Base-by-base conservation (phyloP, 768 basidiomycete genomes). In the Podaxis mareebaensis region DNA sequence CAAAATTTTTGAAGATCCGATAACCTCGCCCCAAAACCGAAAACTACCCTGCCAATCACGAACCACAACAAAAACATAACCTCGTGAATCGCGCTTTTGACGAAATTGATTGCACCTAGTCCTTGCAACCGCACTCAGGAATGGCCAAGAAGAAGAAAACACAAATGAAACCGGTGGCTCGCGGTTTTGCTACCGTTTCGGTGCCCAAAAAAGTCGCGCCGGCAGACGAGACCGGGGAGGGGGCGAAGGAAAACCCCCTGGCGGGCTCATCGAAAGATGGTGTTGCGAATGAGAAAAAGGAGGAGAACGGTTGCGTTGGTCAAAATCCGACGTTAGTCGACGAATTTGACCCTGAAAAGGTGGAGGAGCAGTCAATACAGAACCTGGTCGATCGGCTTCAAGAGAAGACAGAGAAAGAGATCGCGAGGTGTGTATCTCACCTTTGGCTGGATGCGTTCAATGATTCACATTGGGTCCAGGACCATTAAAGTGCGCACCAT, bases 111-210 rank as follows among this genome's bases (percentile, higher is more conserved):
- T 39, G 24, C 38, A 10, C 30, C 33, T 39, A 63, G 42, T 24
- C 40, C 36, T 12, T 15, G 8, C 49, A 36, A 53, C 11, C 13
- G 42, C 33, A 58, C 61, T 60, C 53, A 52, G 54, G 64, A 60
- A 92, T 92, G 91, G 80, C 87, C 64, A 94, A 93, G 81, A 93
- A 92, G 80, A 94, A 89, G 82, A 94, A 92, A 77, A 85, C 87
- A 5, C 88, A 92, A 72, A 72, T 90, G 68, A 92, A 91, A 75
- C 85, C 89, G 22, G 79, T 90, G 46, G 83, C 75, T 46, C 86
- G 93, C 60, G 91, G 91, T 15, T 93, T 94, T 69, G 87, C 89
- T 49, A 92, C 92, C 4, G 90, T 88, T 20, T 94, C 93, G 11
- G 81, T 93, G 28, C 90, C 91, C 33, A 93, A 93, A 81, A 94